Conservation (phyloP, 2,329 filamentous ascomycete genomes). For the Penicillium sp. region DNA sequence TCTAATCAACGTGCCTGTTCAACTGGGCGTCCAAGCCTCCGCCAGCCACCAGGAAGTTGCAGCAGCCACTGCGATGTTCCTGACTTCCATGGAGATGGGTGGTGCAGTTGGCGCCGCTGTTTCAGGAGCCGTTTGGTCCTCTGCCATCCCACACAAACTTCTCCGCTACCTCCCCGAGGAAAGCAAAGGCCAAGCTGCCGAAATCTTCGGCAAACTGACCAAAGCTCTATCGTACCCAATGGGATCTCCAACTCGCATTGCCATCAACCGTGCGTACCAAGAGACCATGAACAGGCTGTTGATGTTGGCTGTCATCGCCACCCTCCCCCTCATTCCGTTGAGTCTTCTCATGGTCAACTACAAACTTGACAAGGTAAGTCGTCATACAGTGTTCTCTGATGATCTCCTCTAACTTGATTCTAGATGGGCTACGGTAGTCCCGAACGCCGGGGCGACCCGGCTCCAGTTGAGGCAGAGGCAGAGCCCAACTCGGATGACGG, state of each 20-base stretch:
- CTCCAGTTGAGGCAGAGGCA: conserved; percentile 10
- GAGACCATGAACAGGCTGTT: conserved; percentile 62
- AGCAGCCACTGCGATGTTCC: conserved; percentile 59
- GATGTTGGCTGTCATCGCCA: conserved; percentile 53
- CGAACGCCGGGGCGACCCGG: conserved; percentile 13
- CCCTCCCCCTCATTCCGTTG: conserved; percentile 57
- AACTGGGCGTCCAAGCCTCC: conserved; percentile 60
- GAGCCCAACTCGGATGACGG: conserved; percentile 17
- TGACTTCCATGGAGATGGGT: conserved; percentile 60
- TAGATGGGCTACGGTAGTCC: conserved; percentile 29
- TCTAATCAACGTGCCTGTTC: conserved; percentile 56
- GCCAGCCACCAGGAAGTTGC: conserved; percentile 61
- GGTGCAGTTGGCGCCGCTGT: conserved; percentile 59
- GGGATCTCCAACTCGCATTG: conserved; percentile 56
- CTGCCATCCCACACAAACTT: conserved; percentile 55
- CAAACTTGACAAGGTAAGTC: conserved; percentile 50
- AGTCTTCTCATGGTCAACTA: conserved; percentile 59
- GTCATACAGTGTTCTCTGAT: not conserved
- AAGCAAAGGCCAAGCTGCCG: conserved; percentile 39
- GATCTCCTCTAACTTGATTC: conserved; percentile 4
- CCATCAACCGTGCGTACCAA: conserved; percentile 63
- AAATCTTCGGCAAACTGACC: conserved; percentile 53
- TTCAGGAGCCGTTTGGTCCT: conserved; percentile 63
- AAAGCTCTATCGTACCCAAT: conserved; percentile 57
- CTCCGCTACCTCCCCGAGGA: conserved; percentile 50